Evolutionary conservation across 768 basidiomycete species (phyloP).

Genomic region (Leccinum incarnatum): DNA sequence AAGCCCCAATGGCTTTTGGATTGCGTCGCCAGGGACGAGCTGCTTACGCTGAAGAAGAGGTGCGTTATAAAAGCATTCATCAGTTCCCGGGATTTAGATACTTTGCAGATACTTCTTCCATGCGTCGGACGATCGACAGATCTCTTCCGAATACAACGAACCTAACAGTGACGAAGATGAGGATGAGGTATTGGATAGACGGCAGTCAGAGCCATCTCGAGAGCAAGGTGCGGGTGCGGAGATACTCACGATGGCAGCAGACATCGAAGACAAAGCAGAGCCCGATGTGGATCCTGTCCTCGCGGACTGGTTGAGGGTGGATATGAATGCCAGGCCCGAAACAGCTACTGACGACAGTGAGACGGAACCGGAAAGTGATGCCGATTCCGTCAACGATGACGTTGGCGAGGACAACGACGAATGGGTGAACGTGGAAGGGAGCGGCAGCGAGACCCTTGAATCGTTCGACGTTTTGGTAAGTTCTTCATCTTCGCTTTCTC

Average conservation of each 20-base stretch:
- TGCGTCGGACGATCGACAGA: slow-evolving; percentile 51
- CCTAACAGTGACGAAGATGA: slow-evolving; percentile 36
- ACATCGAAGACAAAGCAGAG: slow-evolving; percentile 23
- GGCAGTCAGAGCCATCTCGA: slow-evolving; percentile 5
- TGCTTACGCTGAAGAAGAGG: slow-evolving; percentile 67
- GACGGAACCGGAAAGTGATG: slow-evolving; percentile 60
- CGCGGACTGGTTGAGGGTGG: slow-evolving; percentile 62
- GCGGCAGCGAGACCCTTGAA: slow-evolving; percentile 23
- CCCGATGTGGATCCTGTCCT: slow-evolving; percentile 45
- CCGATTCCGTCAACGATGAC: slow-evolving; percentile 69
- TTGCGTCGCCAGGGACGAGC: slow-evolving; percentile 58
- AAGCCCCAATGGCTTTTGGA: slow-evolving; percentile 81
- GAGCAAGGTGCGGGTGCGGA: slow-evolving; percentile 16
- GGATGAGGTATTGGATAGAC: not conserved
- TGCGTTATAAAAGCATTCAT: slow-evolving; percentile 26
- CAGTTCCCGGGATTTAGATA: not conserved
- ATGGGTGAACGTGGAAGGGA: slow-evolving; percentile 33
- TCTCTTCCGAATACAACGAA: slow-evolving; percentile 50
- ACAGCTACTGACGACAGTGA: slow-evolving; percentile 30
- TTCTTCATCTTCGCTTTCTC: no score
- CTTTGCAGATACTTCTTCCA: slow-evolving; percentile 72
- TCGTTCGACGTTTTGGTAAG: slow-evolving; percentile 16
- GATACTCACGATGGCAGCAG: not conserved
- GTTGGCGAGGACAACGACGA: slow-evolving; percentile 34
- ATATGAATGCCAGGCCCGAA: slow-evolving; percentile 24